Conservation (phyloP, 257 asterid species). For the Thymus quinquecostatus region DNA sequence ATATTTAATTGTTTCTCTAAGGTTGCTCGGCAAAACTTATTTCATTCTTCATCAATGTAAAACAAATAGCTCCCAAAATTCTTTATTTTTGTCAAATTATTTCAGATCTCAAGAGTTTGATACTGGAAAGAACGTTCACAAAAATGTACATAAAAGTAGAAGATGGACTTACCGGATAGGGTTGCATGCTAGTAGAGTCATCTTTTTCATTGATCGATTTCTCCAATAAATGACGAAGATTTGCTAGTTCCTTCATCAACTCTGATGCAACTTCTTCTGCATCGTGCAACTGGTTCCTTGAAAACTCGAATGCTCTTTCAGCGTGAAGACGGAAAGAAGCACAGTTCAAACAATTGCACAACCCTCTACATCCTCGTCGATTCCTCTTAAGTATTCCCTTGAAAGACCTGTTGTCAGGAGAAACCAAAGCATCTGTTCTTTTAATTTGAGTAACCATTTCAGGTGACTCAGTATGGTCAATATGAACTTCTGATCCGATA, state of each 20-base stretch:
- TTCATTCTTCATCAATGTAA: not conserved
- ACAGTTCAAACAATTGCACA: constrained; percentile 79
- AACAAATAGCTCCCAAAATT: not conserved
- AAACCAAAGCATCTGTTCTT: constrained; percentile 25
- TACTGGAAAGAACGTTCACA: not conserved
- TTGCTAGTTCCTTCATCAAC: constrained; percentile 66
- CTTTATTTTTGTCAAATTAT: too few relatives aligned
- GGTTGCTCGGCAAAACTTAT: not conserved
- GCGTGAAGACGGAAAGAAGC: constrained; percentile 87
- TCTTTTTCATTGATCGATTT: constrained; percentile 35
- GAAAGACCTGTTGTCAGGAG: constrained; percentile 27
- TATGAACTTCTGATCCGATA: constrained; percentile 24
- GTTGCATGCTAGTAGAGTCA: constrained; percentile 33
- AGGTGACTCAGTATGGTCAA: constrained; percentile 13
- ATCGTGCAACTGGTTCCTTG: constrained; percentile 79
- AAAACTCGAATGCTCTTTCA: constrained; percentile 78
- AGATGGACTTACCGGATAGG: constrained; percentile 47
- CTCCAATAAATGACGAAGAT: constrained; percentile 60
- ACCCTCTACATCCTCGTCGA: constrained; percentile 82
- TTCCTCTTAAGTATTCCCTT: constrained; percentile 79
- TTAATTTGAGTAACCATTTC: constrained; percentile 27
- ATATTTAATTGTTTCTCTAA: not conserved
- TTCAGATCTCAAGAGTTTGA: constrained; percentile 14
- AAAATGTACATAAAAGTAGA: constrained; percentile 2
- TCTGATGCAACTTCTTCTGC: constrained; percentile 70